Evolutionary conservation across 2,329 filamentous ascomycete genomes (phyloP).

Genomic region (Pseudogymnoascus sp.): DNA sequence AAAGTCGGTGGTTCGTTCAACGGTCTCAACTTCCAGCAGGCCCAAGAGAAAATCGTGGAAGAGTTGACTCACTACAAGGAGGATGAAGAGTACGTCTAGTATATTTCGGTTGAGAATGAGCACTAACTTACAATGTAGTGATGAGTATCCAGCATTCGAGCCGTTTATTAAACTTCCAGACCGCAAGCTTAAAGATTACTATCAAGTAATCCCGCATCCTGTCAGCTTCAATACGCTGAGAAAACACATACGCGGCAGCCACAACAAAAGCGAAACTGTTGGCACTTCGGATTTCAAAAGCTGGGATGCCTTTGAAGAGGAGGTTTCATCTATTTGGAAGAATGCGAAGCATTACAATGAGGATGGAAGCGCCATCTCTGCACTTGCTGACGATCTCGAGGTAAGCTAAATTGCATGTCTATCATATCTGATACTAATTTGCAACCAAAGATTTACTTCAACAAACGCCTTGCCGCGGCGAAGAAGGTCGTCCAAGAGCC

Average conservation of each 20-base stretch:
- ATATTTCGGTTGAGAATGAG: not conserved
- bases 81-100: constrained; percentile 50
- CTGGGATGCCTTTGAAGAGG: constrained; percentile 75
- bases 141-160: constrained; percentile 60
- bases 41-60: constrained; percentile 75
- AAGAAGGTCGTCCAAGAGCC: constrained; percentile 66
- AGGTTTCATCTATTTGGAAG: constrained; percentile 71
- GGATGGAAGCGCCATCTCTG: constrained; percentile 77
- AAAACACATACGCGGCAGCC: constrained; percentile 62
- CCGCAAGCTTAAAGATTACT: constrained; percentile 74
- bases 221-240: constrained; percentile 70
- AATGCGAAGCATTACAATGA: constrained; percentile 90
- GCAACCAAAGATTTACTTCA: constrained; percentile 53
- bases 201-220: constrained; percentile 72
- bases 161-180: constrained; percentile 74
- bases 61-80: constrained; percentile 59
- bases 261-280: constrained; percentile 34
- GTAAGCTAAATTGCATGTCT: constrained; percentile 36
- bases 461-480: constrained; percentile 59
- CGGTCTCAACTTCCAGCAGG: constrained; percentile 70
- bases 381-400: constrained; percentile 70
- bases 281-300: constrained; percentile 63
- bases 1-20: constrained; percentile 54
- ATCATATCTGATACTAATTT: constrained; percentile 13
- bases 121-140: constrained; percentile 33